These are phyloP conservation scores for Hyparrhenia diplandra DNA, from an alignment of 176 grass and related monocot species.

Conservation along the genomic window DNA sequence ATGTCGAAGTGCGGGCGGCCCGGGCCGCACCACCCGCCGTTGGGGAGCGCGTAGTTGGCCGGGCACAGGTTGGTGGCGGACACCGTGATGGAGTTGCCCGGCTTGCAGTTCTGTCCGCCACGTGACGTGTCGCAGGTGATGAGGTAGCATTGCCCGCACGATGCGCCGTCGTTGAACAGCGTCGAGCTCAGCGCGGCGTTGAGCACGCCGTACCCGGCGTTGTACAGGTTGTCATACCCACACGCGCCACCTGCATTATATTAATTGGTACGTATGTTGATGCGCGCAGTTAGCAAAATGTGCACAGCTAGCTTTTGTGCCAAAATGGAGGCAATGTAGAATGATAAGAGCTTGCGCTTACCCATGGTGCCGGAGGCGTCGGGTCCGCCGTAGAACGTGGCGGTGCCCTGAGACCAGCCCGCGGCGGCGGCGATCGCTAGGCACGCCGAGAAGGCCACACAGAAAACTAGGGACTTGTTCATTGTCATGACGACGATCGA, in stretches of 20 bases:
- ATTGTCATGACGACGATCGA: not conserved
- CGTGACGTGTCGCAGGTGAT: slow-evolving; percentile 27
- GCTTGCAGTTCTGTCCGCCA: slow-evolving; percentile 8
- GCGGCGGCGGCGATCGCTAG: not conserved
- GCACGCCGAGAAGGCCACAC: not conserved
- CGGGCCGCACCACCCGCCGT: slow-evolving; percentile 61
- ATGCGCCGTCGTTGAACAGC: slow-evolving; percentile 53
- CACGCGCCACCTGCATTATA: slow-evolving; percentile 38
- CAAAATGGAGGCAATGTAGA: not conserved
- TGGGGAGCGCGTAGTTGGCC: slow-evolving; percentile 41
- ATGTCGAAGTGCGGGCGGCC: slow-evolving; percentile 56
- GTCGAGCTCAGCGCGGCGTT: slow-evolving; percentile 50
- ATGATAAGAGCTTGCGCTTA: not conserved
- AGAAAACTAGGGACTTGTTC: not conserved
- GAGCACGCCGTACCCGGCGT: slow-evolving; percentile 36
- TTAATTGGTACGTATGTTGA: not conserved
- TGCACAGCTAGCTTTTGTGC: not conserved
- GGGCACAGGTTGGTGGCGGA: slow-evolving; percentile 58
- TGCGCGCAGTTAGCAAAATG: not conserved
- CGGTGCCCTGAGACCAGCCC: slow-evolving; percentile 1
- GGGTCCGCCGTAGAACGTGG: slow-evolving; percentile 54
- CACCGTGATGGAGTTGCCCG: not conserved
- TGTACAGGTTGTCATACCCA: slow-evolving; percentile 60
- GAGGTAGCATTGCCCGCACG: slow-evolving; percentile 54
- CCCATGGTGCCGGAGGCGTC: slow-evolving; percentile 61